Percentiles rank a stretch among this genome's conserved stretches.
These are phyloP conservation scores for Medicago lupulina DNA, from an alignment of 306 rosid species.

Conservation along the genomic window DNA sequence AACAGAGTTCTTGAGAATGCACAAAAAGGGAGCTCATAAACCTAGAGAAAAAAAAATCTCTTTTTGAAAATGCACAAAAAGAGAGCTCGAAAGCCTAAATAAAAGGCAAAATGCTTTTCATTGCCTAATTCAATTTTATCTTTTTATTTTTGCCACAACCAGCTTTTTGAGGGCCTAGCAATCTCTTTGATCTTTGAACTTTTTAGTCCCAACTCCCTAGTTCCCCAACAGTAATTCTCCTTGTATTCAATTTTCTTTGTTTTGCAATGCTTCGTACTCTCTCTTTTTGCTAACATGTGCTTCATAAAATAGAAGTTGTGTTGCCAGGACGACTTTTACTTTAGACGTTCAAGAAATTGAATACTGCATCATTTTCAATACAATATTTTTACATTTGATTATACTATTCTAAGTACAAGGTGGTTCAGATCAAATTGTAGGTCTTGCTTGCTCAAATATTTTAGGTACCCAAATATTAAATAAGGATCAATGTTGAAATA, in stretches of 20 bases:
- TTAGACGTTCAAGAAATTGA: no score
- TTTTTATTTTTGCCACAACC: constrained; percentile 55
- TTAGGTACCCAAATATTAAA: no score
- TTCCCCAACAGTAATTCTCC: background rate
- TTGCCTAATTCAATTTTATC: constrained; percentile 41
- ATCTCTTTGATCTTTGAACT: constrained; percentile 35
- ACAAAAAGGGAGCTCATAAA: constrained; percentile 33
- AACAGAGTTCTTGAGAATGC: constrained; percentile 39
- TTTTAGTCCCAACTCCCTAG: background rate
- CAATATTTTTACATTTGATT: no score
- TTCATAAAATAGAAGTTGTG: no score
- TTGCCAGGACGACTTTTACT: no score
- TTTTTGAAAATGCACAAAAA: constrained; percentile 36
- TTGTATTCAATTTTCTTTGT: background rate
- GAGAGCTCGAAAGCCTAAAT: constrained; percentile 21
- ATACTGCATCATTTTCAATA: no score
- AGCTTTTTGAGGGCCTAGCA: constrained; percentile 53
- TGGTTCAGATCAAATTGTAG: no score
- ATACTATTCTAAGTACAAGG: no score
- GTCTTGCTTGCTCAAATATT: no score
- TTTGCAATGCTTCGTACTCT: no score
- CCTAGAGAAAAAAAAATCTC: constrained; percentile 18
- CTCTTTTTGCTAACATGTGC: no score
- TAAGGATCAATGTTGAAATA: no score
- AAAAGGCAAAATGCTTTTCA: constrained; percentile 17